Evolutionary conservation across 805 yeast genomes (phyloP).

Genomic region (Yarrowia sp.): DNA sequence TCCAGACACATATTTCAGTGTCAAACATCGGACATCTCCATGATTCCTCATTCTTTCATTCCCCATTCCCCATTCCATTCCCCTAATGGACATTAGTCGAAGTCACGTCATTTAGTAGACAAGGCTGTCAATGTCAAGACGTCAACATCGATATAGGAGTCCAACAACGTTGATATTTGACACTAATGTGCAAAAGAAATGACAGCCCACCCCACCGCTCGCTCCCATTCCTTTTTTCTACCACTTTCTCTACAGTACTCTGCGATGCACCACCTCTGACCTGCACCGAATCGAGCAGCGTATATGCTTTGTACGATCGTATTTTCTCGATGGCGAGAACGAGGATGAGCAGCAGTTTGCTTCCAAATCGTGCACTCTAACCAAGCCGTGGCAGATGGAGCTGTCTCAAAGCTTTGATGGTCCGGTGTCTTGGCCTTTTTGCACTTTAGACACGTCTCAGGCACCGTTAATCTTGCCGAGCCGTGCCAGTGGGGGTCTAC

Average conservation of each 20-base stretch:
- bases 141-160: not conserved
- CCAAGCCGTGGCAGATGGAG: not conserved
- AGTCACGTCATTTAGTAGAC: not conserved
- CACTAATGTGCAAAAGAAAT: not conserved
- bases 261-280: not conserved
- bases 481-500: not conserved
- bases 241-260: not conserved
- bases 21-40: not conserved
- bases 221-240: not conserved
- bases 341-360: not conserved
- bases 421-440: not conserved
- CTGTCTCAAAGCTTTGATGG: conserved; percentile 3
- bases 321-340: not conserved
- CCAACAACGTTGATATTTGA: not conserved
- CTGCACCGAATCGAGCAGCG: conserved; percentile 11
- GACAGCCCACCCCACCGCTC: conserved; percentile 11
- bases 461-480: not conserved
- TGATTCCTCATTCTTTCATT: not conserved
- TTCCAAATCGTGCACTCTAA: not conserved
- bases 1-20: not conserved
- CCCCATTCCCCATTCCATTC: not conserved
- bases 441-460: not conserved
- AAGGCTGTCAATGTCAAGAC: not conserved
- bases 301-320: not conserved
- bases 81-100: not conserved